Evolutionary conservation across 148 eudicot genomes (phyloP), one percentile per base, ranked within the genome.

Genomic region (Spergularia bocconei): DNA sequence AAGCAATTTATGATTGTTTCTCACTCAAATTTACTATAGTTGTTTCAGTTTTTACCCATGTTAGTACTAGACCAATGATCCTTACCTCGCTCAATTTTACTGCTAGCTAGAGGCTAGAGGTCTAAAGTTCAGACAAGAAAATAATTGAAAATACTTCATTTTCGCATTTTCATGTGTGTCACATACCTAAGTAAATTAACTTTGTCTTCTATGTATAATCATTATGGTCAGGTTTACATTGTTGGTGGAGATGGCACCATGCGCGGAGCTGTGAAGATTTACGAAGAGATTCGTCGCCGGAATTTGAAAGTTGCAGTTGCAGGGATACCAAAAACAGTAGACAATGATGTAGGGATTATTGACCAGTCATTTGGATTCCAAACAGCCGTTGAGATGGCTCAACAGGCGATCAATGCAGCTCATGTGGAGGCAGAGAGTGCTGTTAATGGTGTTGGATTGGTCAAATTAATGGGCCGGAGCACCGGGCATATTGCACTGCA

Each of bases 211-310:
- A 29, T 29, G 36, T 29, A 29, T 2, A 29, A 29, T 29, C 36
- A 29, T 29, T 29, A 29, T 29, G 36, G 36, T 29, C 48, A 44
- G 48, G 48, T 44, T 44, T 91, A 88, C 80, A 85, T 91, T 47
- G 79, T 91, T 17, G 96, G 96, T 15, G 96, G 96, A 75, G 96
- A 91, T 51, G 96, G 96, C 68, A 91, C 96, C 1, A 79, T 91
- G 91, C 93, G 91, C 14, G 93, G 93, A 10, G 88, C 85, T 1
- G 93, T 91, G 41, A 63, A 83, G 78, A 89, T 91, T 72, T 91
- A 84, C 36, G 70, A 91, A 2, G 96, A 89, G 67, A 82, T 89
- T 19, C 63, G 78, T 11, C 88, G 77, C 50, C 79, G 88, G 11
- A 87, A 86, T 60, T 47, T 91, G 61, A 76, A 83, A 8, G 59